phyloP scores from a whole-genome alignment of 2,329 filamentous ascomycete species.

The Fusarium domesticum region DNA sequence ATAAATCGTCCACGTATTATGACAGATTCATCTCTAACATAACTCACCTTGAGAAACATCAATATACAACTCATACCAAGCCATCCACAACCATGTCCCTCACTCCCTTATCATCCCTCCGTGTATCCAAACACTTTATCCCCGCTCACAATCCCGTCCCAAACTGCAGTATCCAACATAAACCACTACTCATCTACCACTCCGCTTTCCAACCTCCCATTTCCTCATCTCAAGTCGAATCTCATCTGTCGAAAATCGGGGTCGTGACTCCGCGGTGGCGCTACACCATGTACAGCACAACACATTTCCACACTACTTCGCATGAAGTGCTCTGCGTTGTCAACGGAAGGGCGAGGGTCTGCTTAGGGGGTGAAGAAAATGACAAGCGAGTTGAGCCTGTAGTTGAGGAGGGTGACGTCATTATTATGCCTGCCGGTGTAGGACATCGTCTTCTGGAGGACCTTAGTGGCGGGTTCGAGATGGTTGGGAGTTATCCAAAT shows the following conservation, averaged over 20 bases:
- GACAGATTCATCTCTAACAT: too few relatives aligned
- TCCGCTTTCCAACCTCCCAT: conserved; percentile 46
- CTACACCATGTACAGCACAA: conserved; percentile 64
- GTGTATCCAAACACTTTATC: conserved; percentile 58
- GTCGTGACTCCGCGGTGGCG: conserved; percentile 64
- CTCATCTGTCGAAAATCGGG: conserved; percentile 50
- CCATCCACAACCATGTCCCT: conserved; percentile 8
- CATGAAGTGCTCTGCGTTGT: conserved; percentile 65
- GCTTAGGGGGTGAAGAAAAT: conserved; percentile 65
- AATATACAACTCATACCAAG: not conserved
- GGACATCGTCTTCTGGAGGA: conserved; percentile 62
- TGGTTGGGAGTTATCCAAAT: conserved; percentile 65
- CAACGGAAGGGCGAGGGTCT: conserved; percentile 56
- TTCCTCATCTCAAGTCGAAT: conserved; percentile 51
- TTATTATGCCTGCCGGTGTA: conserved; percentile 65
- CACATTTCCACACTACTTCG: conserved; percentile 65
- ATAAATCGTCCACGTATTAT: too few relatives aligned
- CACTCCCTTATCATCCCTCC: conserved; percentile 44
- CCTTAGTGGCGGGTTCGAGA: conserved; percentile 52
- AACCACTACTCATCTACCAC: conserved; percentile 66
- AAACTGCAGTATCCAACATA: conserved; percentile 62
- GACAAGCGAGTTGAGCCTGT: conserved; percentile 52
- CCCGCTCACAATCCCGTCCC: conserved; percentile 55
- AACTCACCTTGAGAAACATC: too few relatives aligned
- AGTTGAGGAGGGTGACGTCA: conserved; percentile 58